A percentile compares a stretch with the other conserved stretches of the same genome.
Conservation (phyloP, 352 stramenopile species). For the Pythium biforme region DNA sequence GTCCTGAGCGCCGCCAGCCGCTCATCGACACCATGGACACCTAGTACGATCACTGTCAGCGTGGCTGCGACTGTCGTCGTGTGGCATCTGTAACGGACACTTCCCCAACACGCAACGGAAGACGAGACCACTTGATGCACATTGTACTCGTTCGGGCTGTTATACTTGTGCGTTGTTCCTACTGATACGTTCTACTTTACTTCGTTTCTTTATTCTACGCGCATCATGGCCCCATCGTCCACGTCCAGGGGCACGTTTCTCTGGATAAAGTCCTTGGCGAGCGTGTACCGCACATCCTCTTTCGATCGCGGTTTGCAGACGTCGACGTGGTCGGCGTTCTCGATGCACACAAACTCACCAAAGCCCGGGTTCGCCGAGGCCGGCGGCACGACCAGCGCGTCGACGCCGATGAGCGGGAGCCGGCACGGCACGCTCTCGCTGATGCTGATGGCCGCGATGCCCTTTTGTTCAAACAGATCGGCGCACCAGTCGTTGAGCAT, state of each 20-base stretch:
- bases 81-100: neutral
- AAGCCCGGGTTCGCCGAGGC: constrained; percentile 73
- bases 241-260: constrained; percentile 16
- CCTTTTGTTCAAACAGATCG: constrained; percentile 46
- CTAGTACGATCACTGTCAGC: neutral
- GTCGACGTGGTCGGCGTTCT: constrained; percentile 64
- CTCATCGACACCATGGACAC: neutral
- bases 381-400: constrained; percentile 70
- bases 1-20: neutral
- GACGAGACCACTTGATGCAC: too few species aligned
- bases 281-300: constrained; percentile 55
- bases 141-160: neutral
- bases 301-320: constrained; percentile 73
- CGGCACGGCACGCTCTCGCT: constrained; percentile 63
- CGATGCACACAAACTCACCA: constrained; percentile 60
- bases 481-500: constrained; percentile 82
- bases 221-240: constrained; percentile 15
- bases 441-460: constrained; percentile 62
- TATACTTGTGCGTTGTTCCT: neutral
- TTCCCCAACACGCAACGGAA: too few species aligned
- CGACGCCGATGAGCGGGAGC: constrained; percentile 62
- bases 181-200: neutral
- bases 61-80: neutral
- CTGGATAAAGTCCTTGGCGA: constrained; percentile 63
- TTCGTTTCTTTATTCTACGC: constrained; percentile 18